phyloP scores from a whole-genome alignment of 106 monocot genomes.

The Gastrodia elata region DNA sequence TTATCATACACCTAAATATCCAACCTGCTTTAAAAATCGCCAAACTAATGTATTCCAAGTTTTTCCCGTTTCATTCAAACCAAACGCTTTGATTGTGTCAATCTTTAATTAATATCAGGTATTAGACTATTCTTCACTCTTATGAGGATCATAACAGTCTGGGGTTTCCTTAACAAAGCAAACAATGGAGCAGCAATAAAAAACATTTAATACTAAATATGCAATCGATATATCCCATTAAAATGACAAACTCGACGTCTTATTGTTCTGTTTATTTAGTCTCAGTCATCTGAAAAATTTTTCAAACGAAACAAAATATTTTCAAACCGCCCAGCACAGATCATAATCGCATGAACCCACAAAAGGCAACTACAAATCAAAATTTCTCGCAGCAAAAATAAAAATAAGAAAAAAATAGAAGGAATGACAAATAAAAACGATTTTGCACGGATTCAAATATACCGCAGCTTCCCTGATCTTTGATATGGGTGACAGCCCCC shows the following conservation, averaged over 20 bases:
- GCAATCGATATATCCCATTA: not conserved
- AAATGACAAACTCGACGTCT: not conserved
- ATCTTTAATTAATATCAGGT: too few species aligned
- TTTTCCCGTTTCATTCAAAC: too few species aligned
- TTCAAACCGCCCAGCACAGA: not conserved
- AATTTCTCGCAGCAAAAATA: not conserved
- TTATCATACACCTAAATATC: too few species aligned
- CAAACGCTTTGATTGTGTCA: too few species aligned
- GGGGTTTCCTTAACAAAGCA: not conserved
- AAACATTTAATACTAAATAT: not conserved
- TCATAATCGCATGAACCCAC: not conserved
- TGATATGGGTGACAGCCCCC: slow-evolving; percentile 77
- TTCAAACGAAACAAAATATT: not conserved
- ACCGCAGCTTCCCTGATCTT: slow-evolving; percentile 95
- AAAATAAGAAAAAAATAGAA: not conserved
- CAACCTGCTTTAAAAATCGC: too few species aligned
- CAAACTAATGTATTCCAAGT: too few species aligned
- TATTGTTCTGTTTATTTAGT: not conserved
- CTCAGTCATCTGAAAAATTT: not conserved
- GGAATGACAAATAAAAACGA: not conserved
- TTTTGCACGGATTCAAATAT: not conserved
- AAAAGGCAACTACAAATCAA: not conserved
- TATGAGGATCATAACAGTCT: not conserved
- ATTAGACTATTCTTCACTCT: not conserved
- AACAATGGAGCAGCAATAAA: not conserved